Percentiles rank a stretch among this genome's conserved stretches.
Evolutionary conservation across 139 green algal species (phyloP).

Genomic region (Nannochloris sp.): DNA sequence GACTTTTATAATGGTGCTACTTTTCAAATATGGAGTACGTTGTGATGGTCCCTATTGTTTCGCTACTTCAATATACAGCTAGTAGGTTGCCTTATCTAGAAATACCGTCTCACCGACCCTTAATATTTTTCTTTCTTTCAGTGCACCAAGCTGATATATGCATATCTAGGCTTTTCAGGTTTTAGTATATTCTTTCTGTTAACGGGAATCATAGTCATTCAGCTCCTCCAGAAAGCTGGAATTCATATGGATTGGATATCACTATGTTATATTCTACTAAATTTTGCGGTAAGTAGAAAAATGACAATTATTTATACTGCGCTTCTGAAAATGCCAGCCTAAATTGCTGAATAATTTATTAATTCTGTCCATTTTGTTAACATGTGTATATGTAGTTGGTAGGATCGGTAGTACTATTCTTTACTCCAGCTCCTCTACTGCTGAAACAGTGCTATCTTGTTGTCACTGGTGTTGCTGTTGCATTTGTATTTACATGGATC

Average conservation of each 20-base stretch:
- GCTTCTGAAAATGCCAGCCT: background rate
- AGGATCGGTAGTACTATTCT: constrained; percentile 75
- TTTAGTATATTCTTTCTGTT: constrained; percentile 94
- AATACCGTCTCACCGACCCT: too few species aligned
- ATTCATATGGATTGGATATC: constrained; percentile 80
- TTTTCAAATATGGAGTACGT: constrained; percentile 92
- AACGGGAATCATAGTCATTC: constrained; percentile 54
- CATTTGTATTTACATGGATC: constrained; percentile 93
- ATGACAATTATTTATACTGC: background rate
- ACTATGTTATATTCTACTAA: constrained; percentile 77
- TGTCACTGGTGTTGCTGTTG: constrained; percentile 69
- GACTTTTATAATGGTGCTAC: constrained; percentile 84
- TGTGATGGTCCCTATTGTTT: too few species aligned
- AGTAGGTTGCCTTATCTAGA: background rate
- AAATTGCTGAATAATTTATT: background rate
- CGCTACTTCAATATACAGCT: background rate
- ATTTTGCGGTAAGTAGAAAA: constrained; percentile 71
- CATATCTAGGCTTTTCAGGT: constrained; percentile 90
- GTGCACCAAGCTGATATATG: constrained; percentile 62
- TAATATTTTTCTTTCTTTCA: too few species aligned
- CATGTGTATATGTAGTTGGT: constrained; percentile 63
- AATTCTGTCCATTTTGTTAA: background rate
- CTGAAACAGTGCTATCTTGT: constrained; percentile 87
- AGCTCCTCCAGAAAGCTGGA: constrained; percentile 37
- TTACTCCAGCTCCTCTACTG: constrained; percentile 74